Evolutionary conservation across 1,139 yeast genomes (phyloP), one percentile per base, ranked within the genome.

Genomic region (Hyphopichia burtonii): DNA sequence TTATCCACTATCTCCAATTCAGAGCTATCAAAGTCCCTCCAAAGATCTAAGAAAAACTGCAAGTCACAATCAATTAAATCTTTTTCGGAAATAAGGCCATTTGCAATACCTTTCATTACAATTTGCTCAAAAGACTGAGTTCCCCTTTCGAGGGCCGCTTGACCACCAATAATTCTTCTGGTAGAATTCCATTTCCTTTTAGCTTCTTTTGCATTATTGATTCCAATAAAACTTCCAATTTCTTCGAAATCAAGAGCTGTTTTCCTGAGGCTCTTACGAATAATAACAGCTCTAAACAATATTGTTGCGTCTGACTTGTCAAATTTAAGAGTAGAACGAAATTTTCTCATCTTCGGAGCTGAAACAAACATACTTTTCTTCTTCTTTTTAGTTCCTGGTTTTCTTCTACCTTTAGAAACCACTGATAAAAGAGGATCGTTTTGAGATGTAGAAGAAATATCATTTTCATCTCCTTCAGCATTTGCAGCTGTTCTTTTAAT

Each of bases 151-250:
- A 83, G 69, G 0, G 79, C 80, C 10, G 56, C 59, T 17, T 71
- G 63, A 1, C 77, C 80, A 2, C 91, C 93, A 53, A 77, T 66
- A 52, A 63, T 68, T 46, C 75, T 77, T 34, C 88, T 68, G 8
- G 82, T 67, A 11, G 70, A 65, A 0, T 82, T 78, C 95, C 95
- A 87, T 45, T 74, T 77, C 37, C 77, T 73, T 41, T 70, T 71
- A 14, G 82, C 72, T 1, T 71, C 64, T 2, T 67, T 63, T 3
- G 63, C 60, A 19, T 56, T 64, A 33, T 63, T 53, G 15, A 63
- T 74, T 1, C 58, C 66, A 46, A 83, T 71, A 4, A 75, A 60
- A 0, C 55, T 53, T 0, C 82, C 69, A n/a, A 86, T 78, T 36
- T 68, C 57, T 0, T 68, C 70, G 78, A 88, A 87, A 47, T 82